phyloP scores from a whole-genome alignment of 73 alveolate species.

The Blepharisma japonicum region DNA sequence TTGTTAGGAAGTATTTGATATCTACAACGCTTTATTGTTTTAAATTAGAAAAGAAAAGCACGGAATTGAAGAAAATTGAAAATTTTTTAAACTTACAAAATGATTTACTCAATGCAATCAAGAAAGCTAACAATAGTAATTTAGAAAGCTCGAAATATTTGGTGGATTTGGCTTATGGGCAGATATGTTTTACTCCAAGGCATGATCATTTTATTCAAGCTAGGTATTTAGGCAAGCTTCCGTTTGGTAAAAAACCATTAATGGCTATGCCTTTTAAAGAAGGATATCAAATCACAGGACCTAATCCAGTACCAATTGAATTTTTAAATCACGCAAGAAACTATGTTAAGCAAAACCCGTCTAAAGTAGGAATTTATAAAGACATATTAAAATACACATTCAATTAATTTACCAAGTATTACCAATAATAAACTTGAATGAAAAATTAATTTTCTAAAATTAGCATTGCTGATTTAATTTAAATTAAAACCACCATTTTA shows the following conservation, averaged over 20 bases:
- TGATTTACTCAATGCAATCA: not conserved
- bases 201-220: slow-evolving; percentile 22
- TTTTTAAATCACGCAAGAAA: not conserved
- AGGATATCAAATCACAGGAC: slow-evolving; percentile 5
- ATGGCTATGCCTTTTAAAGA: not conserved
- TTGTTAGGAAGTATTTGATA: no score
- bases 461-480: no score
- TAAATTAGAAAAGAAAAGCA: not conserved
- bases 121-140: not conserved
- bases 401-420: no score
- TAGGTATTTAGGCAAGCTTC: slow-evolving; percentile 9
- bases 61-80: not conserved
- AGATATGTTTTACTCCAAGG: slow-evolving; percentile 3
- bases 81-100: not conserved
- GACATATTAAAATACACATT: no score
- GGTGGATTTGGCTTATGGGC: slow-evolving; percentile 4
- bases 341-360: no score
- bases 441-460: no score
- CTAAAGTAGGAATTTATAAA: no score
- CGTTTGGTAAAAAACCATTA: not conserved
- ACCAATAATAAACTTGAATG: no score
- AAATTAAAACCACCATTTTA: no score
- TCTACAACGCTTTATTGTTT: no score
- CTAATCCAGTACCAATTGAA: slow-evolving; percentile 8
- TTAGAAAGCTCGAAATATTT: not conserved